Percentiles rank a stretch among this genome's conserved stretches.
phyloP scores from a whole-genome alignment of 2,329 filamentous ascomycete genomes.

The Sarocladiaceae sp. region DNA sequence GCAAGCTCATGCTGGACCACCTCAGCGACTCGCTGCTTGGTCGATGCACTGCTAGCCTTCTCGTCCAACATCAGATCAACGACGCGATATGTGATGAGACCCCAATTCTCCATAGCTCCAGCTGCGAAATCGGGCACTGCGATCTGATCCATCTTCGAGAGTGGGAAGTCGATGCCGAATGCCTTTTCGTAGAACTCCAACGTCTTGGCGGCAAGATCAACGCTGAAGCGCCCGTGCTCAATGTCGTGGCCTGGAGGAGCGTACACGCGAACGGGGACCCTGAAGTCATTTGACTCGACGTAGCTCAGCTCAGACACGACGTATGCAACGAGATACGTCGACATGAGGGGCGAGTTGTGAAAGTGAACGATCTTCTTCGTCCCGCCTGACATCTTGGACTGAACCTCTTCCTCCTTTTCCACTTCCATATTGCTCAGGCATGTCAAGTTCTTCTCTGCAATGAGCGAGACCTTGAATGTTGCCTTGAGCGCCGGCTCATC shows the following conservation, averaged over 20 bases:
- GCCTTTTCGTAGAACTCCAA: slow-evolving; percentile 93
- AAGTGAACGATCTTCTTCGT: slow-evolving; percentile 77
- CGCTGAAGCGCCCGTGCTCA: slow-evolving; percentile 83
- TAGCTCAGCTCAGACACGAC: slow-evolving; percentile 91
- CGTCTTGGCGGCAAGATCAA: slow-evolving; percentile 82
- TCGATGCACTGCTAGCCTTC: slow-evolving; percentile 80
- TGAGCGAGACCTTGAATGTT: slow-evolving; percentile 81
- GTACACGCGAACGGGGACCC: slow-evolving; percentile 89
- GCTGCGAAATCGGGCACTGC: slow-evolving; percentile 94
- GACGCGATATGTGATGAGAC: slow-evolving; percentile 87
- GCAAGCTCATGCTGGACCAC: slow-evolving; percentile 95
- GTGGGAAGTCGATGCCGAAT: slow-evolving; percentile 69
- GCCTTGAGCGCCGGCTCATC: slow-evolving; percentile 94
- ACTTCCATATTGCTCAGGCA: slow-evolving; percentile 98
- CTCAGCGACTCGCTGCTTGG: slow-evolving; percentile 89
- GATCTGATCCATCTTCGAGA: slow-evolving; percentile 53
- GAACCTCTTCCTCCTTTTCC: slow-evolving; percentile 66
- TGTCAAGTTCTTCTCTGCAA: slow-evolving; percentile 85
- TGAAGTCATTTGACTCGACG: slow-evolving; percentile 86
- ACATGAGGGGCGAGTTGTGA: slow-evolving; percentile 90
- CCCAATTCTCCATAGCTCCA: slow-evolving; percentile 99
- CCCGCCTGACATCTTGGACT: slow-evolving; percentile 49
- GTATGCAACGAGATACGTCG: slow-evolving; percentile 90
- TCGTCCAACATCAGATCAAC: slow-evolving; percentile 80
- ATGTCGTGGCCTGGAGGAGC: slow-evolving; percentile 85